phyloP scores from a whole-genome alignment of 2,329 filamentous ascomycete species.

The Aspergillus fumigatiaffinis region DNA sequence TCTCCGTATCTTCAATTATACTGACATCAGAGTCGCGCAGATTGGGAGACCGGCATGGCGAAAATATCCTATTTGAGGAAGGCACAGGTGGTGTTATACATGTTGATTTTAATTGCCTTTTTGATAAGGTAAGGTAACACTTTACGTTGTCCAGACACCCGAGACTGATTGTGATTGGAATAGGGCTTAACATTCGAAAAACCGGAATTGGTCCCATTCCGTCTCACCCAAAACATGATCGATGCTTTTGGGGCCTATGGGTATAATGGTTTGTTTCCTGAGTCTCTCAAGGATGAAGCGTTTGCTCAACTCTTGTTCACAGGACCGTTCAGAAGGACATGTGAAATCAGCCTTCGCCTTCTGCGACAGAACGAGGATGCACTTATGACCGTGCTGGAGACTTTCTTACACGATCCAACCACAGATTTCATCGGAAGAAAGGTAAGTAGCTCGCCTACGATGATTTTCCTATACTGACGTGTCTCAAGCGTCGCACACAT shows the following conservation, averaged over 20 bases:
- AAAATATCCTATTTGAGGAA: constrained; percentile 94
- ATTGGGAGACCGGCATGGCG: constrained; percentile 90
- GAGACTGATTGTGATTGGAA: constrained; percentile 13
- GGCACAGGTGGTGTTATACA: constrained; percentile 91
- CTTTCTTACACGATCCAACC: constrained; percentile 95
- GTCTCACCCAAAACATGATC: constrained; percentile 97
- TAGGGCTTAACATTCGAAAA: constrained; percentile 85
- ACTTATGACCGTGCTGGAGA: constrained; percentile 93
- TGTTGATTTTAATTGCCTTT: constrained; percentile 99
- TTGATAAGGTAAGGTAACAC: constrained; percentile 65
- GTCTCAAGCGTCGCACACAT: constrained; percentile 47
- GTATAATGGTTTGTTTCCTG: constrained; percentile 60
- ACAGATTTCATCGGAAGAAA: constrained; percentile 83
- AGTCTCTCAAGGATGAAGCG: not conserved
- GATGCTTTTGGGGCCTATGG: constrained; percentile 95
- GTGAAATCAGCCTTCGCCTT: constrained; percentile 80
- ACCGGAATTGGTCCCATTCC: constrained; percentile 91
- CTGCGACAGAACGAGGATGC: constrained; percentile 91
- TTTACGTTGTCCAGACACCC: not conserved
- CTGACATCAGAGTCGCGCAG: constrained; percentile 31
- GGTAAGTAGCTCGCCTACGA: constrained; percentile 27
- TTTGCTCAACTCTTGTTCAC: constrained; percentile 3
- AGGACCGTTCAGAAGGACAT: constrained; percentile 82
- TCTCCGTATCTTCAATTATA: not conserved
- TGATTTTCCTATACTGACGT: not conserved